Percentiles rank a stretch among this genome's conserved stretches.
These are phyloP conservation scores for Prunus mira DNA, from an alignment of 306 rosid species.

Conservation along the genomic window DNA sequence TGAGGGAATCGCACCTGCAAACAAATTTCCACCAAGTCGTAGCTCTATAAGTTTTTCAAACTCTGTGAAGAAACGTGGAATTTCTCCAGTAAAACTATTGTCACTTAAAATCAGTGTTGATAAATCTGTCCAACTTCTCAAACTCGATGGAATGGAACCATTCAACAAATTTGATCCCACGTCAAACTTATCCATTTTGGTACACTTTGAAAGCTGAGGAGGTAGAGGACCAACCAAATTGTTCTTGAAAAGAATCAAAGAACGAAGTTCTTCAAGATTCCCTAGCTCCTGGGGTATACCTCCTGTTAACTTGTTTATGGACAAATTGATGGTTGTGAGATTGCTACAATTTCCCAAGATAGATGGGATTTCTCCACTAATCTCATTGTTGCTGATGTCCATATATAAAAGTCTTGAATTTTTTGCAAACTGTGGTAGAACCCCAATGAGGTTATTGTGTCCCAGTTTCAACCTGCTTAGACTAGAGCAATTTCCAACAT, in stretches of 20 bases:
- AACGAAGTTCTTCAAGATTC: constrained; percentile 45
- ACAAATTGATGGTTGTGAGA: constrained; percentile 48
- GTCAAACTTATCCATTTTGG: constrained; percentile 43
- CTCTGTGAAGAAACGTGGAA: constrained; percentile 49
- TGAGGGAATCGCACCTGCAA: constrained; percentile 70
- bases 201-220: constrained; percentile 53
- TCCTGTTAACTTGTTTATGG: constrained; percentile 50
- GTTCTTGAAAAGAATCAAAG: constrained; percentile 56
- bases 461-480: constrained; percentile 60
- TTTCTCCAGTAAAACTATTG: constrained; percentile 58
- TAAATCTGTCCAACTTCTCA: constrained; percentile 53
- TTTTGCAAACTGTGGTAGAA: constrained; percentile 52
- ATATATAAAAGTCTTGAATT: constrained; percentile 34
- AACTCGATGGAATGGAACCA: constrained; percentile 57
- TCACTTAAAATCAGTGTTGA: constrained; percentile 52
- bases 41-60: constrained; percentile 48
- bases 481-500: constrained; percentile 63
- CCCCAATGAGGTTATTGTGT: constrained; percentile 49
- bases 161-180: constrained; percentile 70
- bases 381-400: constrained; percentile 52
- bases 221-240: constrained; percentile 66
- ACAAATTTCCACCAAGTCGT: constrained; percentile 69
- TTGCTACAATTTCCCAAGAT: constrained; percentile 58
- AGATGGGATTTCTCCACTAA: constrained; percentile 56
- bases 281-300: constrained; percentile 61